Evolutionary conservation across 805 yeast genomes (phyloP), one percentile per base, ranked within the genome.

Genomic region (baker's yeast (Saccharomyces cerevisiae)): DNA sequence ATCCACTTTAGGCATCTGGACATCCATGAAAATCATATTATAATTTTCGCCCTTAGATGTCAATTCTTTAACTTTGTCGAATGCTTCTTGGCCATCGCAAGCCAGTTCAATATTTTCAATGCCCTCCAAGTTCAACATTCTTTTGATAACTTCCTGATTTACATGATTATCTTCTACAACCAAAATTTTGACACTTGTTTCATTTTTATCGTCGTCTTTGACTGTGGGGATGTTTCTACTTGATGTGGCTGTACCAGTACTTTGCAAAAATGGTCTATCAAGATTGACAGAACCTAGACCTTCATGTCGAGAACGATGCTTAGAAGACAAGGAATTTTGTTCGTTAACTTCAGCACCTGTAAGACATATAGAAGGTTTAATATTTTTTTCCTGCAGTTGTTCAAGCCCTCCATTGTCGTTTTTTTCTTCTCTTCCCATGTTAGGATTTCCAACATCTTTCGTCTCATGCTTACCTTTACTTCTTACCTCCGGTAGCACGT

Each of bases 81-180:
- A 81, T 0, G 97, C 97, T 57, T 91, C 97, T 36, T 81, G 81
- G 21, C 99, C 99, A 70, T 94, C 96, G 59, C 87, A 82, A 0
- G 97, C 97, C 65, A 92, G 73, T 2, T 82, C 81, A 47, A 94
- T 78, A 58, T 83, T 79, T 1, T 69, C 71, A 56, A 87, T 79
- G 0, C 96, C 96, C 71, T 94, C 97, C 22, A 94, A 73, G 51
- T 78, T 79, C 56, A 94, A 74, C 97, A 94, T 91, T 52, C 98
- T 74, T 62, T 79, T 82, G 65, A 92, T 87, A 22, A 94, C 97
- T 70, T 91, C 96, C 69, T 92, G 98, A 67, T 94, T 94, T 9
- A 94, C 97, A 59, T 79, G 74, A 65, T 94, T 94, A 64, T 94
- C 99, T 66, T 94, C 99, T 0, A 97, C 98, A 14, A 94, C 92